Evolutionary conservation across 1,284 basidiomycete genomes (phyloP).

Genomic region (Farysia itapuensis): DNA sequence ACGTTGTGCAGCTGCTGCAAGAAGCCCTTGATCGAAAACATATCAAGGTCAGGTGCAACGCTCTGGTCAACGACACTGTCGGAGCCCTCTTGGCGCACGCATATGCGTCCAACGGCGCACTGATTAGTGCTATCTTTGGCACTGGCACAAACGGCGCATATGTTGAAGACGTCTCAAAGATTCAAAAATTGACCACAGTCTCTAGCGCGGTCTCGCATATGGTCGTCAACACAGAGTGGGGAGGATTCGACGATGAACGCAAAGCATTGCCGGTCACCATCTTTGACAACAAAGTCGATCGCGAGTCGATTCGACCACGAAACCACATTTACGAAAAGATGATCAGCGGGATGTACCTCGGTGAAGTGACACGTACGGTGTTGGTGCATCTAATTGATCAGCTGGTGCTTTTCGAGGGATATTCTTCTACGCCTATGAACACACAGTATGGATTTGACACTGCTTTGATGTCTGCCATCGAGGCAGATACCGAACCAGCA

Average conservation of each 20-base stretch:
- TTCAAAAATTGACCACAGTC: conserved; percentile 68
- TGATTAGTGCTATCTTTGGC: conserved; percentile 84
- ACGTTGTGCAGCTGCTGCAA: conserved; percentile 88
- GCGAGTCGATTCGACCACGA: conserved; percentile 87
- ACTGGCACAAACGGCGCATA: conserved; percentile 98
- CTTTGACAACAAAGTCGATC: conserved; percentile 91
- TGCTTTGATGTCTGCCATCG: conserved; percentile 83
- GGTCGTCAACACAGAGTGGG: conserved; percentile 94
- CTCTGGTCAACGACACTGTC: conserved; percentile 92
- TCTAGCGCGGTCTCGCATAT: conserved; percentile 64
- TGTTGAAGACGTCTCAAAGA: conserved; percentile 80
- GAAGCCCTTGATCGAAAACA: conserved; percentile 90
- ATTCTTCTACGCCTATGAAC: conserved; percentile 73
- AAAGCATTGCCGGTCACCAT: conserved; percentile 83
- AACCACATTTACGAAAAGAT: conserved; percentile 97
- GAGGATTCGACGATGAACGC: conserved; percentile 63
- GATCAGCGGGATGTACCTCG: conserved; percentile 98
- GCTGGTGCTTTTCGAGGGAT: conserved; percentile 74
- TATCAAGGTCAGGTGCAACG: conserved; percentile 88
- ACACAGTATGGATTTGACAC: conserved; percentile 92
- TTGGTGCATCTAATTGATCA: conserved; percentile 82
- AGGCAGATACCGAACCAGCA: conserved; percentile 62
- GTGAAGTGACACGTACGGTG: conserved; percentile 85
- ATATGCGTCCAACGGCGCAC: conserved; percentile 83
- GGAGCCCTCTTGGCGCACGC: conserved; percentile 89